phyloP scores from a whole-genome alignment of 2,329 filamentous ascomycete genomes.

The Hysterium pulicare region DNA sequence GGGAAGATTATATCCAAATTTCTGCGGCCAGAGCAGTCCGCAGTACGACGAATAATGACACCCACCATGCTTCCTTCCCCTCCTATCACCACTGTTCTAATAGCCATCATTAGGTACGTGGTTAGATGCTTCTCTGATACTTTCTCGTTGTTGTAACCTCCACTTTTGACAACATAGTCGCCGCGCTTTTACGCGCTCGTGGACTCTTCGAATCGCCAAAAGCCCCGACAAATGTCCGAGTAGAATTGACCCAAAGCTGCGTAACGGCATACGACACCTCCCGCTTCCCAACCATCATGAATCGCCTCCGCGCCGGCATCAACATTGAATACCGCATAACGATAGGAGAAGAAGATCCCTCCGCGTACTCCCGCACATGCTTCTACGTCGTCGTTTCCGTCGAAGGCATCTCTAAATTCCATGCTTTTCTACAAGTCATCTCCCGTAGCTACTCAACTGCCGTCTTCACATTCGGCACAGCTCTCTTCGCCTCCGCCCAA shows the following conservation, averaged over 20 bases:
- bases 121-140: too few species aligned
- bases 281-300: not conserved
- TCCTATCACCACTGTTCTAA: too few species aligned
- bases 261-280: not conserved
- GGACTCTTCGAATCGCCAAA: constrained; percentile 1
- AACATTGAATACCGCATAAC: not conserved
- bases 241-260: not conserved
- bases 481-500: constrained; percentile 4
- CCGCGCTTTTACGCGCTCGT: too few species aligned
- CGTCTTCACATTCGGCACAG: constrained; percentile 4
- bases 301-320: not conserved
- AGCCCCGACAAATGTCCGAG: not conserved
- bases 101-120: too few species aligned
- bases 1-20: too few species aligned
- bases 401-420: not conserved
- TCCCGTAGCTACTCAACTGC: not conserved
- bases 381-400: constrained; percentile 5
- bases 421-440: constrained; percentile 1
- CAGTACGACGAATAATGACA: too few species aligned
- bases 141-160: too few species aligned
- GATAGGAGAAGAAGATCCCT: not conserved
- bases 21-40: too few species aligned
- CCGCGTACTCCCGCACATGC: constrained; percentile 1
- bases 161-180: too few species aligned
- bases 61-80: too few species aligned